Percentiles rank a stretch among this genome's conserved stretches.
These are phyloP conservation scores for Mycothermus thermophilus DNA, from an alignment of 495 filamentous ascomycete genomes.

Conservation along the genomic window DNA sequence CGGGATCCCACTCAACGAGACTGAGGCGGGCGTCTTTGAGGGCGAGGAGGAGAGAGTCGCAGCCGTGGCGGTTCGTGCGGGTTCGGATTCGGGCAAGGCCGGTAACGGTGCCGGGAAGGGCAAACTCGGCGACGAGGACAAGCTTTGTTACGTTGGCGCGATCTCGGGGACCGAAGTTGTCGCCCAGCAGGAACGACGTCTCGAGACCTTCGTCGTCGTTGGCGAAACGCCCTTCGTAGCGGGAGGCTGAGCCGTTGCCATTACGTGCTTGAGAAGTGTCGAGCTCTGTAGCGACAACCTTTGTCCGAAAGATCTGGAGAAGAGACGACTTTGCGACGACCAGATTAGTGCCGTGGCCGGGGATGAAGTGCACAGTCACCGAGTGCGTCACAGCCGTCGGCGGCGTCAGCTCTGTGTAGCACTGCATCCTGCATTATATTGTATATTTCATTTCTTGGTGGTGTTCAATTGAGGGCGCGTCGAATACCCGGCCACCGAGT, in stretches of 20 bases:
- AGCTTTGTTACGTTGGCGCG: slow-evolving; percentile 55
- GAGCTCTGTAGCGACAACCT: slow-evolving; percentile 40
- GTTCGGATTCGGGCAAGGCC: slow-evolving; percentile 65
- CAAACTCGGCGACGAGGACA: slow-evolving; percentile 72
- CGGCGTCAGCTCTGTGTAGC: slow-evolving; percentile 82
- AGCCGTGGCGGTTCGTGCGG: slow-evolving; percentile 56
- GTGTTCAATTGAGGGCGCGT: background rate
- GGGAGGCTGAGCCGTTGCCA: slow-evolving; percentile 11
- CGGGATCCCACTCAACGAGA: slow-evolving; percentile 87
- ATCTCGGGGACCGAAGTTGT: slow-evolving; percentile 40
- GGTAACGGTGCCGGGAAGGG: slow-evolving; percentile 68
- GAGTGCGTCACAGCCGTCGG: slow-evolving; percentile 89
- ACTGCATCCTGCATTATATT: slow-evolving; percentile 32
- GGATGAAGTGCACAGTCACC: slow-evolving; percentile 61
- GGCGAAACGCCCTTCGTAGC: slow-evolving; percentile 29
- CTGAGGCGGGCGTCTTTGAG: slow-evolving; percentile 84
- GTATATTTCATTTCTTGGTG: slow-evolving; percentile 14
- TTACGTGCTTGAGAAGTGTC: slow-evolving; percentile 23
- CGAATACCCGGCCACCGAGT: too few relatives aligned
- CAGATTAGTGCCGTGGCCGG: slow-evolving; percentile 64
- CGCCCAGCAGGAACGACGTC: slow-evolving; percentile 43
- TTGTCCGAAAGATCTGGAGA: slow-evolving; percentile 69
- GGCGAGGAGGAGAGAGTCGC: slow-evolving; percentile 69
- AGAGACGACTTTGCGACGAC: slow-evolving; percentile 80
- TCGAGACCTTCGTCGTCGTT: slow-evolving; percentile 49